Evolutionary conservation across 1,284 basidiomycete species (phyloP).

Genomic region (Puccinia brachypodii): DNA sequence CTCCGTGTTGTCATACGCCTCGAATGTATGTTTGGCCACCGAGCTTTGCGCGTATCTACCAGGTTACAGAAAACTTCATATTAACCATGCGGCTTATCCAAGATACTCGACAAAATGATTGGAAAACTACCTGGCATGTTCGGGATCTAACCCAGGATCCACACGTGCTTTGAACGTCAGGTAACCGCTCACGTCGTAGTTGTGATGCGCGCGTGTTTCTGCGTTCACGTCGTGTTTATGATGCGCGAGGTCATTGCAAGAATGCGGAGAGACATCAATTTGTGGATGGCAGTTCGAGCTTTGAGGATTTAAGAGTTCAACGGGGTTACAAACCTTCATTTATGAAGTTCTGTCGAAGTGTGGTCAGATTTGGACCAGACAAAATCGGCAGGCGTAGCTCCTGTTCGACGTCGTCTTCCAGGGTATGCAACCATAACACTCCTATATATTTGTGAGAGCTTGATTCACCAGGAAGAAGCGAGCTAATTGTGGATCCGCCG

Average conservation of each 20-base stretch:
- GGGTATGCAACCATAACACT: conserved; percentile 27
- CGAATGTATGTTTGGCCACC: conserved; percentile 39
- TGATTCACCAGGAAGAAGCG: conserved; percentile 17
- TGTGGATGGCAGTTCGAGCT: too few relatives aligned
- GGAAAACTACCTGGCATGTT: conserved; percentile 32
- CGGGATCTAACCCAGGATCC: conserved; percentile 45
- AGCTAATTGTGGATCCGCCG: conserved; percentile 9
- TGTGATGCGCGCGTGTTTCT: conserved; percentile 38
- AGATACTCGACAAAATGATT: not conserved
- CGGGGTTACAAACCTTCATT: conserved; percentile 12
- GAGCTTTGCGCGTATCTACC: conserved; percentile 35
- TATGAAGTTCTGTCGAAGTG: conserved; percentile 38
- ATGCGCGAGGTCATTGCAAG: too few relatives aligned
- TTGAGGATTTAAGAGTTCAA: not conserved
- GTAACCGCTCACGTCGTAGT: conserved; percentile 32
- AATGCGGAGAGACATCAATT: too few relatives aligned
- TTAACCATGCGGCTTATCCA: not conserved
- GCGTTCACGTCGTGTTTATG: not conserved
- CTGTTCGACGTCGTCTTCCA: conserved; percentile 40
- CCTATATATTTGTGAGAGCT: conserved; percentile 8
- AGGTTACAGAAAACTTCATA: not conserved
- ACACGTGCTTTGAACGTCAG: conserved; percentile 37
- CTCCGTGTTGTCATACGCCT: conserved; percentile 45
- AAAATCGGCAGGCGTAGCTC: conserved; percentile 33
- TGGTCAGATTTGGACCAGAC: conserved; percentile 29